Evolutionary conservation across 768 basidiomycete species (phyloP).

Genomic region (Suillus luteus): DNA sequence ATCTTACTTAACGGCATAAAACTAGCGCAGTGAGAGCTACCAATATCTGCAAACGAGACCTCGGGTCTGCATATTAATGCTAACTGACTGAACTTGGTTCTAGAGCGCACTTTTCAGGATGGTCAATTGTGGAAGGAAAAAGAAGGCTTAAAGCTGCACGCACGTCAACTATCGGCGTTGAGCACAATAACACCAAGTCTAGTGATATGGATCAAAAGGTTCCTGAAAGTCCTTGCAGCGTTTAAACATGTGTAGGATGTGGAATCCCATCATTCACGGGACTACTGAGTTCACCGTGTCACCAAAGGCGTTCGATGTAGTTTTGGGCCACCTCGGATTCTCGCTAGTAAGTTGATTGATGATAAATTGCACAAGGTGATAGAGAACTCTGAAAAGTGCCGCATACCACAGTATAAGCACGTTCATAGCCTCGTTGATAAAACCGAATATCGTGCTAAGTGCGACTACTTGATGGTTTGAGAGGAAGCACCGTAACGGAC

Average conservation of each 20-base stretch:
- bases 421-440: slow-evolving; percentile 2
- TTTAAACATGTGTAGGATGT: not conserved
- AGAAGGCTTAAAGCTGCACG: not conserved
- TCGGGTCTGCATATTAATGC: not conserved
- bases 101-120: not conserved
- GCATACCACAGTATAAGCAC: slow-evolving; percentile 2
- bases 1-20: not conserved
- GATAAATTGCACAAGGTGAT: slow-evolving; percentile 2
- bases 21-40: not conserved
- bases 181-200: not conserved
- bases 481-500: not conserved
- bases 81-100: not conserved
- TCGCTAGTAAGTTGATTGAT: not conserved
- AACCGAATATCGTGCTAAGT: slow-evolving; percentile 2
- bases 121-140: not conserved
- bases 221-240: not conserved
- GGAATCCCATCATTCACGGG: not conserved
- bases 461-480: slow-evolving; percentile 2
- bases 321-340: not conserved
- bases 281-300: not conserved
- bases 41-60: not conserved
- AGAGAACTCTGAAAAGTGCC: not conserved
- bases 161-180: not conserved
- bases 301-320: not conserved
- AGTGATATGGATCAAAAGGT: not conserved